Percentiles rank a stretch among this genome's conserved stretches.
Conservation (phyloP, 768 basidiomycete genomes). For the Agrocybe chaxingu region DNA sequence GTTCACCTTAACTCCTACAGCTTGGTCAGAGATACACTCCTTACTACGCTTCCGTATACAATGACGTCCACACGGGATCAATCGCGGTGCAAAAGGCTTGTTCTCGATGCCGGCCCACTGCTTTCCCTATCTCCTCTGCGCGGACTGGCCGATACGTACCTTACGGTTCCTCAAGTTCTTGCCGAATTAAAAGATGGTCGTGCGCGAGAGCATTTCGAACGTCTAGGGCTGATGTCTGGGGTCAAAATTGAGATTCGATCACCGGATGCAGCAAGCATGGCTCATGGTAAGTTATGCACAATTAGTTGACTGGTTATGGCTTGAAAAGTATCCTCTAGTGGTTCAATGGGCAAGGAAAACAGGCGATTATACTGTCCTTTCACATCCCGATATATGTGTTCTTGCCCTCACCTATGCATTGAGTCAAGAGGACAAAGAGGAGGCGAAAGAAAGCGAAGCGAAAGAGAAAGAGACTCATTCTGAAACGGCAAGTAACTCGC, state of each 20-base stretch:
- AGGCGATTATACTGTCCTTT: constrained; percentile 92
- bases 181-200: constrained; percentile 86
- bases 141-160: constrained; percentile 82
- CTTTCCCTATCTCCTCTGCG: constrained; percentile 86
- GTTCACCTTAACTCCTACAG: background rate
- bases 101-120: constrained; percentile 92
- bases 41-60: background rate
- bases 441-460: constrained; percentile 25
- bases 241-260: constrained; percentile 69
- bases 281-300: constrained; percentile 44
- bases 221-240: constrained; percentile 70
- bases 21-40: background rate
- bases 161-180: constrained; percentile 89
- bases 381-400: constrained; percentile 86
- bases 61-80: constrained; percentile 20
- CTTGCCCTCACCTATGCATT: constrained; percentile 84
- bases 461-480: constrained; percentile 19
- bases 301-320: background rate
- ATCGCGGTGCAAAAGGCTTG: constrained; percentile 69
- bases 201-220: constrained; percentile 83
- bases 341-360: constrained; percentile 92
- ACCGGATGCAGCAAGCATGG: constrained; percentile 68
- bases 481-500: constrained; percentile 9
- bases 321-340: constrained; percentile 43
- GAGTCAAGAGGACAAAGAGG: constrained; percentile 48